Percentiles rank a stretch among this genome's conserved stretches.
phyloP scores from a whole-genome alignment of 768 basidiomycete genomes.

The Hericium rajendrae region DNA sequence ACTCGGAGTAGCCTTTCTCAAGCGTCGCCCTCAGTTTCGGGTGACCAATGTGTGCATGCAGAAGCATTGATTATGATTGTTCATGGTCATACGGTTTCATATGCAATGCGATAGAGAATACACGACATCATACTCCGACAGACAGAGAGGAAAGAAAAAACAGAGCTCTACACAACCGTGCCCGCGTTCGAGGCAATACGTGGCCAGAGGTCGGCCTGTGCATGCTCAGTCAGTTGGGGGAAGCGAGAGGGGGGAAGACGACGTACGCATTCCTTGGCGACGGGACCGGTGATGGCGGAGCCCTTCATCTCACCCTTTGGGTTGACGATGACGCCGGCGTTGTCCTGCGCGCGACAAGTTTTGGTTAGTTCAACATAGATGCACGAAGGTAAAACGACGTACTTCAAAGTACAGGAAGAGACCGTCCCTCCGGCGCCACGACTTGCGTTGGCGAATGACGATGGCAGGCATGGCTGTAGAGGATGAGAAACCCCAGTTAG shows the following conservation, averaged over 20 bases:
- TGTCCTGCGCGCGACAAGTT: constrained; percentile 44
- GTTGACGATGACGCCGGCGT: constrained; percentile 96
- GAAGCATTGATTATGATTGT: neutral
- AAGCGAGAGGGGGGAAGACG: neutral
- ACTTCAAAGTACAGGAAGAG: constrained; percentile 99
- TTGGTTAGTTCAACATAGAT: neutral
- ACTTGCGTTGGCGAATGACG: constrained; percentile 94
- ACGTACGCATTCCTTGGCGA: constrained; percentile 98
- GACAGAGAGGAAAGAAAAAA: constrained; percentile 13
- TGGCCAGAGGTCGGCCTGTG: constrained; percentile 92
- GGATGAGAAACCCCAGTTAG: constrained; percentile 7
- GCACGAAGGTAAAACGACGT: constrained; percentile 11
- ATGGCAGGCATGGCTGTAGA: constrained; percentile 88
- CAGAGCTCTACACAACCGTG: constrained; percentile 74
- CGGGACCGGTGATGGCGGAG: constrained; percentile 90
- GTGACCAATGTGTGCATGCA: neutral
- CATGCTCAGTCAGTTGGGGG: neutral
- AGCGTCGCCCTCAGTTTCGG: no score
- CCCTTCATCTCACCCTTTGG: constrained; percentile 99
- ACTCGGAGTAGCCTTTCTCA: no score
- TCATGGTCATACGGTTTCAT: constrained; percentile 6
- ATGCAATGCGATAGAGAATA: constrained; percentile 9
- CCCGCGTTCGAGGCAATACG: constrained; percentile 99
- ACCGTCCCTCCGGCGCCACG: constrained; percentile 97
- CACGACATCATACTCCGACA: constrained; percentile 11